Conservation (phyloP, 2,329 filamentous ascomycete species). For the Hypoxylon sp. region DNA sequence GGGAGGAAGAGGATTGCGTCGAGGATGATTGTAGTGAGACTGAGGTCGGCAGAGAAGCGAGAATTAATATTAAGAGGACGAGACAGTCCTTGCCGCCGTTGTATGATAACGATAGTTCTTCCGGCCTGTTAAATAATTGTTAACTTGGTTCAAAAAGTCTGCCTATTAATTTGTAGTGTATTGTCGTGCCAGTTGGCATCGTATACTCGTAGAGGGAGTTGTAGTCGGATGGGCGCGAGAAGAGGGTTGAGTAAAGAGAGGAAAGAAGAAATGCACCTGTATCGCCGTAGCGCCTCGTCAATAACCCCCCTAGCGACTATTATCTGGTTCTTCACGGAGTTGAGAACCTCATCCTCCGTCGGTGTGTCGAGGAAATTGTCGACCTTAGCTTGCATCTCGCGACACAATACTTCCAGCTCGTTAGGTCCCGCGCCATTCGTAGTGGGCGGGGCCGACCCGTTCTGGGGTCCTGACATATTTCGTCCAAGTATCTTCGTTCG, state of each 20-base stretch:
- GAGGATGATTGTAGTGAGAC: conserved; percentile 53
- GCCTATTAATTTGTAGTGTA: conserved; percentile 1
- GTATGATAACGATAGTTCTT: conserved; percentile 90
- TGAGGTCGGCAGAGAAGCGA: conserved; percentile 70
- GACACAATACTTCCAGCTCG: conserved; percentile 39
- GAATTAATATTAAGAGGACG: conserved; percentile 88
- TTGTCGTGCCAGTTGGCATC: conserved; percentile 7
- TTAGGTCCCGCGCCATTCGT: conserved; percentile 32
- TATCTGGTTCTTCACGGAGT: conserved; percentile 80
- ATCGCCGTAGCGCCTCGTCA: conserved; percentile 79
- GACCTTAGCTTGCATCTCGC: conserved; percentile 70
- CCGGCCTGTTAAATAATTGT: conserved; percentile 67
- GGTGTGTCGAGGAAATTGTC: conserved; percentile 75
- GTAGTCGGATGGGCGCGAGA: conserved; percentile 17
- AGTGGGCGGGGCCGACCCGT: conserved; percentile 28
- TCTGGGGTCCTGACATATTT: conserved; percentile 27
- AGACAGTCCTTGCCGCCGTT: conserved; percentile 99
- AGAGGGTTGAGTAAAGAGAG: background rate
- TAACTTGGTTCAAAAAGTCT: background rate
- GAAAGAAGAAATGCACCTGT: conserved; percentile 68
- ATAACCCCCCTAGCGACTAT: conserved; percentile 80
- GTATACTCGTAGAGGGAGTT: background rate
- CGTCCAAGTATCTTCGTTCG: background rate
- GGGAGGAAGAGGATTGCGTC: conserved; percentile 36
- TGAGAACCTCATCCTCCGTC: conserved; percentile 69